These are phyloP conservation scores for Pelargonium cotyledonis DNA, from an alignment of 441 rosid genomes.

Conservation along the genomic window DNA sequence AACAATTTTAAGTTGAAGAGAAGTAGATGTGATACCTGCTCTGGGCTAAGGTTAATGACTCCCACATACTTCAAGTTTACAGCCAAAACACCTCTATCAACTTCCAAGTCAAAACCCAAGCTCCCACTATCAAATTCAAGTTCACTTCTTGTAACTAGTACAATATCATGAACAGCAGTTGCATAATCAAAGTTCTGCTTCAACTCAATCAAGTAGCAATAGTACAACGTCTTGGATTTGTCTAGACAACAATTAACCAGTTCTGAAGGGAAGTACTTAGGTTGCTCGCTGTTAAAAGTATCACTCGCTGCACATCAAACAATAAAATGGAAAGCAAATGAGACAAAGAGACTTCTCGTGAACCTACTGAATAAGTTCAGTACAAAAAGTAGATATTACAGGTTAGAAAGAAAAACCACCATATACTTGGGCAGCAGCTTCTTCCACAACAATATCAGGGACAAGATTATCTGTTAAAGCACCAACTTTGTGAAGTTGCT, in stretches of 20 bases:
- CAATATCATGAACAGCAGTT: constrained; percentile 35
- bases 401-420: constrained; percentile 27
- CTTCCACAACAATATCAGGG: constrained; percentile 62
- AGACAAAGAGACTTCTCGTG: not conserved
- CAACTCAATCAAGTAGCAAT: constrained; percentile 55
- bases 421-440: constrained; percentile 35
- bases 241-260: constrained; percentile 34
- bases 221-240: constrained; percentile 27
- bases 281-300: constrained; percentile 46
- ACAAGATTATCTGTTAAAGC: constrained; percentile 79
- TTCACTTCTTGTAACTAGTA: constrained; percentile 47
- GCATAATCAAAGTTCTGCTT: constrained; percentile 33
- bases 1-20: not conserved
- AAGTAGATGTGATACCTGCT: constrained; percentile 30
- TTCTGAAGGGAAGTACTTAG: constrained; percentile 67
- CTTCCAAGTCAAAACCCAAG: constrained; percentile 41
- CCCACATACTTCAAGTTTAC: constrained; percentile 50
- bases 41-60: constrained; percentile 30
- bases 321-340: not conserved
- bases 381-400: constrained; percentile 6
- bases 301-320: constrained; percentile 35
- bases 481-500: constrained; percentile 55
- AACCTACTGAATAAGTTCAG: constrained; percentile 1
- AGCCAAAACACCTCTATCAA: constrained; percentile 41
- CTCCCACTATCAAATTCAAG: constrained; percentile 43